Evolutionary conservation across 148 eudicot species (phyloP).

Genomic region (Nepenthes gracilis): DNA sequence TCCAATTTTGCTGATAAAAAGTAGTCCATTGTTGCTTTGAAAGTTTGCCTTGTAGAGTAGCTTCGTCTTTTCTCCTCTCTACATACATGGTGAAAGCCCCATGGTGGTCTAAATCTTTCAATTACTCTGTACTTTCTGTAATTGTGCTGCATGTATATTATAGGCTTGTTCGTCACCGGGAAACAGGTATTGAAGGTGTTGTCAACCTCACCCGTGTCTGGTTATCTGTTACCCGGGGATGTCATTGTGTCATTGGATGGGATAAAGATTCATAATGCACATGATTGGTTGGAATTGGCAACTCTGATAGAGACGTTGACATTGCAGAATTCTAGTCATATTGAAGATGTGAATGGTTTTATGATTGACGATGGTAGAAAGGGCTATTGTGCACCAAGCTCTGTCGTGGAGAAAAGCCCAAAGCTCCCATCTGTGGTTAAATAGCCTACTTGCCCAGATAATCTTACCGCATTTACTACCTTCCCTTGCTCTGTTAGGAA

Average conservation of each 20-base stretch:
- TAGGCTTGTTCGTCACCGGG: background rate
- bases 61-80: constrained; percentile 56
- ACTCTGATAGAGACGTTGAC: constrained; percentile 28
- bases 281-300: constrained; percentile 56
- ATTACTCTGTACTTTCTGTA: background rate
- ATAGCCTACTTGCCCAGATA: constrained; percentile 44
- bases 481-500: constrained; percentile 27
- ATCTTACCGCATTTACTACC: constrained; percentile 46
- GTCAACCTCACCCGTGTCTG: constrained; percentile 49
- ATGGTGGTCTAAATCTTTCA: constrained; percentile 34
- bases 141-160: background rate
- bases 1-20: too few relatives aligned
- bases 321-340: constrained; percentile 16
- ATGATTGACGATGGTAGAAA: constrained; percentile 14
- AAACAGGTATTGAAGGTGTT: constrained; percentile 69
- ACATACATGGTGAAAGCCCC: constrained; percentile 54
- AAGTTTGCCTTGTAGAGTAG: constrained; percentile 75
- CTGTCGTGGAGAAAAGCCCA: constrained; percentile 40
- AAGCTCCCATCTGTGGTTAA: constrained; percentile 14
- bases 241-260: constrained; percentile 56
- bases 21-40: background rate
- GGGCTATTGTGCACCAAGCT: constrained; percentile 62
- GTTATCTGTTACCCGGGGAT: constrained; percentile 67
- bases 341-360: constrained; percentile 11
- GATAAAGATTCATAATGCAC: constrained; percentile 26